Conservation (phyloP, 2,329 filamentous ascomycete genomes). For the Anthostomella pinea region DNA sequence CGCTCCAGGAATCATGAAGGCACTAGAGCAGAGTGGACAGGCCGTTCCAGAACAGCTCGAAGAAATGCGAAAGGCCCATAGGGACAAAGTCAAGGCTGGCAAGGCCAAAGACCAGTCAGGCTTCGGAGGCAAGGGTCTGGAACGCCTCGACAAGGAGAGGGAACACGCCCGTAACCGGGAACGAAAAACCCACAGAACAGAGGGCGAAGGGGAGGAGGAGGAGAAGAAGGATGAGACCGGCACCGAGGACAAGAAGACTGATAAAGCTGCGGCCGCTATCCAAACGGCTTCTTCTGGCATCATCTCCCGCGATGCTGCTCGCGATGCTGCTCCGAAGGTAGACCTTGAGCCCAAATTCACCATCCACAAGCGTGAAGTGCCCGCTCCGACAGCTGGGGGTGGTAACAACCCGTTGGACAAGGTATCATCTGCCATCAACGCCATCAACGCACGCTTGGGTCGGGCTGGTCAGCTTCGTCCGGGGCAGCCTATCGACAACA, state of each 20-base stretch:
- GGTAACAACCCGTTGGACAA: conserved; percentile 73
- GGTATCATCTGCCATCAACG: conserved; percentile 84
- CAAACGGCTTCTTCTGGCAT: conserved; percentile 60
- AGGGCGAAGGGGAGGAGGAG: conserved; percentile 79
- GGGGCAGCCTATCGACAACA: conserved; percentile 96
- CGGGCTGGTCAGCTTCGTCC: conserved; percentile 86
- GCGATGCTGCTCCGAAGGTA: conserved; percentile 45
- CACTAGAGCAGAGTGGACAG: conserved; percentile 87
- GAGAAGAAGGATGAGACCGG: conserved; percentile 65
- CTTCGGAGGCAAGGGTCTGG: conserved; percentile 92
- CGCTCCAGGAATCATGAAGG: conserved; percentile 83
- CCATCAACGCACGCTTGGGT: conserved; percentile 86
- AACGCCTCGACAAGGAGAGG: conserved; percentile 85
- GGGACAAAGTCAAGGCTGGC: conserved; percentile 87
- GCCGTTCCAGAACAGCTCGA: conserved; percentile 68
- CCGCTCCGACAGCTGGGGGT: conserved; percentile 38
- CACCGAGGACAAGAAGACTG: conserved; percentile 68
- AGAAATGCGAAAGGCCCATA: conserved; percentile 69
- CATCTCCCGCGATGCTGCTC: conserved; percentile 49
- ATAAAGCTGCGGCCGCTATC: conserved; percentile 64
- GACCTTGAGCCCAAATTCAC: conserved; percentile 60
- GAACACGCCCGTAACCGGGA: conserved; percentile 83
- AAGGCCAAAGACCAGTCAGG: conserved; percentile 87
- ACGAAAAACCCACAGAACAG: conserved; percentile 85
- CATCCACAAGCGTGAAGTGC: conserved; percentile 66